Conservation (phyloP, 306 rosid species). For the Delonix regia region DNA sequence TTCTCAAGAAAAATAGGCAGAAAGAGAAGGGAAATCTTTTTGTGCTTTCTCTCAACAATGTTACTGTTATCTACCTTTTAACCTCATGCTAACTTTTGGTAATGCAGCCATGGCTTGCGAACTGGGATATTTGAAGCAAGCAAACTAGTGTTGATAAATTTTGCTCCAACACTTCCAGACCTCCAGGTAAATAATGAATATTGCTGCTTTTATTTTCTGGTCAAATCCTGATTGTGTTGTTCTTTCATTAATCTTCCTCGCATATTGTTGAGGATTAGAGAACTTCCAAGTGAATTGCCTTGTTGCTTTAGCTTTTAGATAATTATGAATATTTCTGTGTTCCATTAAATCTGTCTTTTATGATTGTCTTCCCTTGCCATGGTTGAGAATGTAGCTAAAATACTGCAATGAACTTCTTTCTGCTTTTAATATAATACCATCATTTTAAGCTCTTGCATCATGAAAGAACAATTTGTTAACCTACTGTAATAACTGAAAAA, state of each 20-base stretch:
- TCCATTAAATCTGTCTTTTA: conserved; percentile 11
- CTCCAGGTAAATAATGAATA: conserved; percentile 68
- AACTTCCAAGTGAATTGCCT: conserved; percentile 22
- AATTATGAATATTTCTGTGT: background rate
- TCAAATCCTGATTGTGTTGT: conserved; percentile 8
- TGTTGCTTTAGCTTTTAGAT: conserved; percentile 12
- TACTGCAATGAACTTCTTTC: background rate
- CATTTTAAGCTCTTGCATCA: background rate
- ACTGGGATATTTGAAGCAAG: conserved; percentile 99
- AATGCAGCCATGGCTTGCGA: conserved; percentile 93
- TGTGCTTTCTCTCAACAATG: conserved; percentile 6
- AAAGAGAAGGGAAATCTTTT: conserved; percentile 10
- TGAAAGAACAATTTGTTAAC: background rate
- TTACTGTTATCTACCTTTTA: conserved; percentile 12
- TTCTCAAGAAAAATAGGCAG: conserved; percentile 8
- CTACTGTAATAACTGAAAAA: background rate
- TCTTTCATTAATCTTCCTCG: conserved; percentile 18
- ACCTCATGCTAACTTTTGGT: conserved; percentile 46
- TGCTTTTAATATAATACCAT: background rate
- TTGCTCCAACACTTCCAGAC: conserved; percentile 92
- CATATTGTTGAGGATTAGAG: conserved; percentile 27
- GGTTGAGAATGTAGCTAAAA: conserved; percentile 20
- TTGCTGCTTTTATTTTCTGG: background rate
- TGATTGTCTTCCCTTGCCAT: conserved; percentile 15
- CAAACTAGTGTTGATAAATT: conserved; percentile 75